Evolutionary conservation across 2,329 filamentous ascomycete species (phyloP), one percentile per base, ranked within the genome.

Genomic region (Botrytis pseudocinerea): DNA sequence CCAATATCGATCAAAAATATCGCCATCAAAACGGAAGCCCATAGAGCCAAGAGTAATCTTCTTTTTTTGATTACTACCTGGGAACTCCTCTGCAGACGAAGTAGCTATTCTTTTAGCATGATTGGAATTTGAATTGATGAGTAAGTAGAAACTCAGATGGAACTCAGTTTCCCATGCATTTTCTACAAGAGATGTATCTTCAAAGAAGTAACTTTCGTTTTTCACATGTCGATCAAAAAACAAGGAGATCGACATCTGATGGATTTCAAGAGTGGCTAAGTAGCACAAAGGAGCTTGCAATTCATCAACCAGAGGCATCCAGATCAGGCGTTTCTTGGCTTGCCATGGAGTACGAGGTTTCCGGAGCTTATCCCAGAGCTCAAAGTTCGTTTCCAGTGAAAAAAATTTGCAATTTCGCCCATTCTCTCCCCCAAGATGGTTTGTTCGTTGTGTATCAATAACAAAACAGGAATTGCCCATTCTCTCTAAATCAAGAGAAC

Each of bases 401-500:
- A 9, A 46, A 2, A 9, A 5, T 22, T 0, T 0, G 44, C 9
- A 9, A 25, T 10, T 0, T 48, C 9, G 46, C 22, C 0, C 46
- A 5, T 25, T 22, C 46, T 0, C 0, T 51, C 10, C n/a, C 1
- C 22, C 22, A 6, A n/a, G 1, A 51, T 2, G 1, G 12, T 51
- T 51, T 10, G 10, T 14, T 2, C 14, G 1, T 12, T 12, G 10
- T 25, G 1, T n/a, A 51, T 51, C 46, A 51, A 51, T 0, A 51
- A 51, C 9, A 25, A 25, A 51, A 12, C 22, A 51, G 22, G 0
- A 2, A 25, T 14, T 51, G 1, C 22, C 4, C 1, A 4, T 12
- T 10, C 0, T 4, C 4, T 0, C 2, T 25, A 12, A 6, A 51
- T 6, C 10, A n/a, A 0, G 0, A 51, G 2, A 2, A 14, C 6